phyloP scores from a whole-genome alignment of 2,329 filamentous ascomycete genomes.

The Pseudogymnoascus sp. region DNA sequence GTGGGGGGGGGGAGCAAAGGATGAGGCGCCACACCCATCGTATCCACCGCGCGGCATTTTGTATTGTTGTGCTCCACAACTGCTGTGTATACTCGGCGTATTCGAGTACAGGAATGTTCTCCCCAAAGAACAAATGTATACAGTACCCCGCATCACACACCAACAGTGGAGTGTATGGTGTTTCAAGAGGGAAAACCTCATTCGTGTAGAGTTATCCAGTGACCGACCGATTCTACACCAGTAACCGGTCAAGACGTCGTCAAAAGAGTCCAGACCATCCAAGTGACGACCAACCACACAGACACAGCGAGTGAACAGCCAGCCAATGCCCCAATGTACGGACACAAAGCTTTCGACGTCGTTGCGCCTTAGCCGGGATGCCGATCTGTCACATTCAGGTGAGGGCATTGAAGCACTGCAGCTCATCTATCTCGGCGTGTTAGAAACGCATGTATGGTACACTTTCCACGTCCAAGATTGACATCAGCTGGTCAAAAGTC shows the following conservation, averaged over 20 bases:
- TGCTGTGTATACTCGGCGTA: too few species aligned
- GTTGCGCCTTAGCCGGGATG: neutral
- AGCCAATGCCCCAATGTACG: neutral
- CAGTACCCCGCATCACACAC: too few species aligned
- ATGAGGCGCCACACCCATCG: neutral
- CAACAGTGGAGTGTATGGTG: too few species aligned
- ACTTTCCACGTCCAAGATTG: neutral
- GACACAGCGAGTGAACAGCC: neutral
- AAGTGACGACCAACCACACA: neutral
- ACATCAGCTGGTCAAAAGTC: neutral
- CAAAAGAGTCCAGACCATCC: neutral
- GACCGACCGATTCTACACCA: neutral
- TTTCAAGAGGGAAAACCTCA: too few species aligned
- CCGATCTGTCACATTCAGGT: neutral
- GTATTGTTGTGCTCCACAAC: too few species aligned
- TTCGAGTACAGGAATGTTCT: too few species aligned
- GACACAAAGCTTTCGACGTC: neutral
- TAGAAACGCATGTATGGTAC: neutral
- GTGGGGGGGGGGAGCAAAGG: neutral
- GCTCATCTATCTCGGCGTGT: neutral
- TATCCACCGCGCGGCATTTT: neutral
- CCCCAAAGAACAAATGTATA: too few species aligned
- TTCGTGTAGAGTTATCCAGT: neutral
- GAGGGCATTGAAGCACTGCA: neutral
- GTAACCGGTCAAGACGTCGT: neutral